Evolutionary conservation across 2,329 filamentous ascomycete species (phyloP), one percentile per base, ranked within the genome.

Genomic region (Fonsecaea monophora): DNA sequence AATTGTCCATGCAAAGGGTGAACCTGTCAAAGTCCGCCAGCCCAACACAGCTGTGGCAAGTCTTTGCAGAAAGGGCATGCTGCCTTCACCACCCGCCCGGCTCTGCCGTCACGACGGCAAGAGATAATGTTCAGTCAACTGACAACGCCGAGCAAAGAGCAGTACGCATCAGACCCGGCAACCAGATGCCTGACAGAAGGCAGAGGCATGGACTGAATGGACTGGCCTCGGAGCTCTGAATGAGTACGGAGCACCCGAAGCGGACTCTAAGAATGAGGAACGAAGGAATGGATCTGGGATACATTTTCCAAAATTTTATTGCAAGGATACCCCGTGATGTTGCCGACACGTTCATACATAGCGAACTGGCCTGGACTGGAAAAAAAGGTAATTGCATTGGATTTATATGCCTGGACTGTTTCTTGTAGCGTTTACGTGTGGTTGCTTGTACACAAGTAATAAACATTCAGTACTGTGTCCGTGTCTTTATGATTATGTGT

Each of bases 321-420:
- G 34, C 45, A 32, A 40, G 42, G 59, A 61, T 61, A 61, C 59
- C 59, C 59, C 59, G 18, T 40, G 37, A 37, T 32, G 15, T 60
- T 60, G 30, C 42, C 18, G 45, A 30, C 18, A 50, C 5, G 45
- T 50, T 25, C n/a, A 50, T 13, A 50, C 10, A 50, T 30, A 50
- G 45, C 45, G 15, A 50, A 30, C 15, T 12, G 21, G 21, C 21
- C 9, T 13, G 45, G 45, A 50, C 21, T 50, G 21, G 9, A 30
- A 50, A 30, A 30, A 4, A 10, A 50, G 45, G 18, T 2, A 50
- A 50, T 50, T 25, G 45, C 45, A 50, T 50, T 21, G 25, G 21
- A 25, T 25, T 12, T 30, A 50, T 30, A 21, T 50, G 45, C 45
- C 13, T 18, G 21, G 45, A 4, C 10, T 18, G 12, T 25, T 4